Evolutionary conservation across 495 filamentous ascomycete genomes (phyloP).

Genomic region (Penicillium diatomitis): DNA sequence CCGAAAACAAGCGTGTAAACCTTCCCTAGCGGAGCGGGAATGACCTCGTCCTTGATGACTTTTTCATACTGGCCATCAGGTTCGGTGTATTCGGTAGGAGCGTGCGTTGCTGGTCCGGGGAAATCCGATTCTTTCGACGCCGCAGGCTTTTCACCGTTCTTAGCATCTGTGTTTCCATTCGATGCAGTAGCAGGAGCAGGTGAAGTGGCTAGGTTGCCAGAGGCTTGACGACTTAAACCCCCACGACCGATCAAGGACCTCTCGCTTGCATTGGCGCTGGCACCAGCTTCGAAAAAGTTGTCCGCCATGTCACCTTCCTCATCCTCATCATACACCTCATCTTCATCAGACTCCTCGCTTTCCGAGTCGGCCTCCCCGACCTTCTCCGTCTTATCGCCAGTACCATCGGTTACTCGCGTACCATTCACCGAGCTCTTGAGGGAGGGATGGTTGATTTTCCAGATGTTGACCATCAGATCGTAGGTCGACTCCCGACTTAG

Average conservation of each 20-base stretch:
- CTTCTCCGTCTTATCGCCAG: slow-evolving; percentile 85
- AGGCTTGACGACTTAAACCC: slow-evolving; percentile 54
- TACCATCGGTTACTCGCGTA: slow-evolving; percentile 67
- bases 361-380: slow-evolving; percentile 52
- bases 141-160: slow-evolving; percentile 45
- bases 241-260: slow-evolving; percentile 39
- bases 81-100: slow-evolving; percentile 77
- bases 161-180: slow-evolving; percentile 34
- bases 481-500: slow-evolving; percentile 93
- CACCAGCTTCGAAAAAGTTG: slow-evolving; percentile 50
- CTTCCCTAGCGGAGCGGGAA: slow-evolving; percentile 85
- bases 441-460: slow-evolving; percentile 91
- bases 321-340: slow-evolving; percentile 73
- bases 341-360: slow-evolving; percentile 50
- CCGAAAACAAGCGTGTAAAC: slow-evolving; percentile 86
- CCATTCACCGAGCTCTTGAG: slow-evolving; percentile 84
- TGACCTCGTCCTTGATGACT: slow-evolving; percentile 71
- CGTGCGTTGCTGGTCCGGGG: slow-evolving; percentile 77
- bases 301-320: slow-evolving; percentile 48
- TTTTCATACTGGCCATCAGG: slow-evolving; percentile 71
- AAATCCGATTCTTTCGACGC: slow-evolving; percentile 58
- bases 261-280: slow-evolving; percentile 54
- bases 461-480: slow-evolving; percentile 93
- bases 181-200: slow-evolving; percentile 16
- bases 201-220: slow-evolving; percentile 44